These are phyloP conservation scores for Dactylellina sp. DNA, from an alignment of 2,329 filamentous ascomycete genomes.

Conservation along the genomic window DNA sequence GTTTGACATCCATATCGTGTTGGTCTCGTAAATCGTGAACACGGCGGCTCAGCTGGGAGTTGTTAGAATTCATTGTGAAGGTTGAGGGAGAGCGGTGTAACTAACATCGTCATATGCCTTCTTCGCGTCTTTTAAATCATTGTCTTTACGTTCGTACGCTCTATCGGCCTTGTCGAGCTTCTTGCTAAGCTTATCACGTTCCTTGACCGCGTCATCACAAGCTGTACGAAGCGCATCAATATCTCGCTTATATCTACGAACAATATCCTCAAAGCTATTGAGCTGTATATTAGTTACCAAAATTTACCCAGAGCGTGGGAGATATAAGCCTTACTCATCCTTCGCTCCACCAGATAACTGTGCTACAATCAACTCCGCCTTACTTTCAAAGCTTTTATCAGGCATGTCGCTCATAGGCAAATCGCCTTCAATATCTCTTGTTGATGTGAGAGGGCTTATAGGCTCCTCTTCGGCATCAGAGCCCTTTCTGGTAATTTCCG, in stretches of 20 bases:
- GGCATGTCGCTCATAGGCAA: slow-evolving; percentile 40
- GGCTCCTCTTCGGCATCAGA: slow-evolving; percentile 37
- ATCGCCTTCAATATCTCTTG: slow-evolving; percentile 50
- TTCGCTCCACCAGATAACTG: slow-evolving; percentile 44
- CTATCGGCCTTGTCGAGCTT: slow-evolving; percentile 47
- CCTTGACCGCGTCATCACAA: slow-evolving; percentile 47
- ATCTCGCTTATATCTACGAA: slow-evolving; percentile 46
- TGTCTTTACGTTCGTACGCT: slow-evolving; percentile 50
- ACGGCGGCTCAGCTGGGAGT: slow-evolving; percentile 40
- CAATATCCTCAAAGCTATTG: slow-evolving; percentile 49
- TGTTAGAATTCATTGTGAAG: slow-evolving; percentile 15
- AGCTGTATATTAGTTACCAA: neutral
- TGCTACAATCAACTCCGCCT: slow-evolving; percentile 42
- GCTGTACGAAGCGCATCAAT: slow-evolving; percentile 43
- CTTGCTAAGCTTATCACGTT: slow-evolving; percentile 55
- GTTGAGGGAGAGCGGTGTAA: neutral
- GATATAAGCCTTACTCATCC: slow-evolving; percentile 33
- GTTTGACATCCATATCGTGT: slow-evolving; percentile 53
- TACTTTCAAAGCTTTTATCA: slow-evolving; percentile 35
- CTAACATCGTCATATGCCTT: slow-evolving; percentile 54
- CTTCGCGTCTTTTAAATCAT: slow-evolving; percentile 51
- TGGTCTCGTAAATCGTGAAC: slow-evolving; percentile 46
- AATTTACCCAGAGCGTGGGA: neutral
- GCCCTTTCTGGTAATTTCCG: slow-evolving; percentile 36
- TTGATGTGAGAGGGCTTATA: slow-evolving; percentile 27